A percentile compares a stretch with the other conserved stretches of the same genome.
Conservation (phyloP, 2,329 filamentous ascomycete genomes). For the Apiospora rasikravindrae region DNA sequence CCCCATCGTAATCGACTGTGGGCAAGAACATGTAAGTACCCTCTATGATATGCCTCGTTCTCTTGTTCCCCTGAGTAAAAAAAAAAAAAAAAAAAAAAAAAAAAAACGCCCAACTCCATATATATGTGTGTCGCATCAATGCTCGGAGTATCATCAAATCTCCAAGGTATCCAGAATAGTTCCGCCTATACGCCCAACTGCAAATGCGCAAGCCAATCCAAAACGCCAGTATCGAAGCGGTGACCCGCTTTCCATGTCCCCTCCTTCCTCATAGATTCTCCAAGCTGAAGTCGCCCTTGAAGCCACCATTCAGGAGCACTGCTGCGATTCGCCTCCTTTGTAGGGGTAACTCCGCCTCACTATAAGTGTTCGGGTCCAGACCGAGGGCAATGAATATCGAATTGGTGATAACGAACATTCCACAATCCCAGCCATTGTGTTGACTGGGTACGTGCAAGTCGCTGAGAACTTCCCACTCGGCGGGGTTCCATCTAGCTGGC, state of each 20-base stretch:
- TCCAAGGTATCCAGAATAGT: background rate
- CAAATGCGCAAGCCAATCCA: constrained; percentile 17
- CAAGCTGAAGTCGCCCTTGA: constrained; percentile 63
- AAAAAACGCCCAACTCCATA: constrained; percentile 17
- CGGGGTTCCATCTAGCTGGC: constrained; percentile 52
- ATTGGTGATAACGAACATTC: constrained; percentile 78
- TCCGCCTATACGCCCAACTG: constrained; percentile 10
- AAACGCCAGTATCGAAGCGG: background rate
- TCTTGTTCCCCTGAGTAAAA: background rate
- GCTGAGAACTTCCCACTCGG: constrained; percentile 63
- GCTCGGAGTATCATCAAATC: background rate
- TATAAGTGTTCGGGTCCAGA: constrained; percentile 56
- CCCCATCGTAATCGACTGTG: background rate
- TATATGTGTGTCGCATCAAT: background rate
- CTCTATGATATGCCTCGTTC: constrained; percentile 4
- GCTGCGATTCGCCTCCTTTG: constrained; percentile 68
- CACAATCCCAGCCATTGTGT: constrained; percentile 74
- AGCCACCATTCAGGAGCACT: constrained; percentile 70
- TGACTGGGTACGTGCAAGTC: constrained; percentile 60
- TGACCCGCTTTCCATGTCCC: background rate
- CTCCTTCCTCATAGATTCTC: constrained; percentile 39
- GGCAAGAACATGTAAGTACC: background rate
- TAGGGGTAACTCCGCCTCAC: constrained; percentile 58
- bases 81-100: constrained; percentile 11
- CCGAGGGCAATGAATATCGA: constrained; percentile 66